phyloP scores from a whole-genome alignment of 345 rosid species.

The Kandelia obovata region DNA sequence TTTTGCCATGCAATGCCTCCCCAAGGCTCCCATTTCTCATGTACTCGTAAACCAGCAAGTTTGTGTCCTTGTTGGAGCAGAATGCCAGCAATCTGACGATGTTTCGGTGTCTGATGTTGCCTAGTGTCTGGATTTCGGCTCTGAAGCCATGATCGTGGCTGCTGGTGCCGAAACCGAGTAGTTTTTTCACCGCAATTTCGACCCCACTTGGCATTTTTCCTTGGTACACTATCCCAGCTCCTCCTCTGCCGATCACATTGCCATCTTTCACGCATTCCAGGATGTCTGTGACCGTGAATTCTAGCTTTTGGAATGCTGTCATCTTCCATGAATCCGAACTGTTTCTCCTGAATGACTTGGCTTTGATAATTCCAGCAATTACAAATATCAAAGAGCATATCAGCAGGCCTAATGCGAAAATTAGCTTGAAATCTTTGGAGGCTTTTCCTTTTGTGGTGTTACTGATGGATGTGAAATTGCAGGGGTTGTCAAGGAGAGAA shows the following conservation, averaged over 20 bases:
- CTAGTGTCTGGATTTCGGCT: conserved; percentile 86
- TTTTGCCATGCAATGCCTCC: conserved; percentile 79
- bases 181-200: conserved; percentile 83
- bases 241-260: conserved; percentile 84
- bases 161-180: conserved; percentile 49
- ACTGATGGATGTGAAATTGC: conserved; percentile 39
- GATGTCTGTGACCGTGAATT: conserved; percentile 62
- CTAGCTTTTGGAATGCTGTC: conserved; percentile 76
- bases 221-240: conserved; percentile 84
- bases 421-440: conserved; percentile 50
- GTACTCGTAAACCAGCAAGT: conserved; percentile 85
- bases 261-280: conserved; percentile 89
- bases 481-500: conserved; percentile 50
- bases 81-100: conserved; percentile 82
- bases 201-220: conserved; percentile 84
- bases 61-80: conserved; percentile 77
- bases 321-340: conserved; percentile 68
- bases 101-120: conserved; percentile 83
- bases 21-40: conserved; percentile 96
- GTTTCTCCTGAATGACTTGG: conserved; percentile 29
- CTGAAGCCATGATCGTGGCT: conserved; percentile 80
- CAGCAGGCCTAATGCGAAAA: conserved; percentile 69
- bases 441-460: conserved; percentile 34
- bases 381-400: conserved; percentile 67
- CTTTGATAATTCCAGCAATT: conserved; percentile 59